These are phyloP conservation scores for Rhodotorula diobovata DNA, from an alignment of 768 basidiomycete species.

Conservation along the genomic window DNA sequence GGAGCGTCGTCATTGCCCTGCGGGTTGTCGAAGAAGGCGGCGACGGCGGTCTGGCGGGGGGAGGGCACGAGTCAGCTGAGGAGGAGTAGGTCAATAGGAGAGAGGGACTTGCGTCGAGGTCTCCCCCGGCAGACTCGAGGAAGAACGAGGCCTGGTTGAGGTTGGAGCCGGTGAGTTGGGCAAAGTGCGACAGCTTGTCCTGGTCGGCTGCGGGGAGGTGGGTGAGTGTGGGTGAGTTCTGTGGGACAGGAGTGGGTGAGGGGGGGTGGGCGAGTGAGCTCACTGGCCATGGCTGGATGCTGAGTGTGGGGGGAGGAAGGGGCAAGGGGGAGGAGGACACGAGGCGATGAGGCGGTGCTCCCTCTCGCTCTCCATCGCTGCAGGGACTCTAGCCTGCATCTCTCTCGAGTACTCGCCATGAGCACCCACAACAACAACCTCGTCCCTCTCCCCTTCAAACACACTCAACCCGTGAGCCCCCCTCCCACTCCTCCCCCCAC, in stretches of 20 bases:
- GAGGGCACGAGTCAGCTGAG: neutral
- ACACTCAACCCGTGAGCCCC: neutral
- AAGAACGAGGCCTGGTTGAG: slow-evolving; percentile 38
- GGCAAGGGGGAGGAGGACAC: neutral
- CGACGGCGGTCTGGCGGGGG: slow-evolving; percentile 27
- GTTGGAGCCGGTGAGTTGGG: slow-evolving; percentile 23
- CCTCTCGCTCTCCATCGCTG: neutral
- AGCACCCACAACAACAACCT: slow-evolving; percentile 15
- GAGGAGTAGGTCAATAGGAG: accelerated
- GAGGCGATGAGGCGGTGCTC: neutral
- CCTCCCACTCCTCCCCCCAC: neutral
- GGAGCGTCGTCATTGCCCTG: slow-evolving; percentile 20
- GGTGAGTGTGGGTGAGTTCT: neutral
- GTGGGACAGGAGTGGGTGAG: neutral
- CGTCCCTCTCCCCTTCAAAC: slow-evolving; percentile 15
- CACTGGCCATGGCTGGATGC: neutral
- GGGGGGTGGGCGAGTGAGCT: neutral
- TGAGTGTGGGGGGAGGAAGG: no score
- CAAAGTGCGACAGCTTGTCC: slow-evolving; percentile 16
- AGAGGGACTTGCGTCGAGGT: slow-evolving; percentile 32
- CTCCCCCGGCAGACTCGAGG: slow-evolving; percentile 36
- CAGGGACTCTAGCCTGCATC: no score
- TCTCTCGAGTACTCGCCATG: neutral
- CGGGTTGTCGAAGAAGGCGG: slow-evolving; percentile 32
- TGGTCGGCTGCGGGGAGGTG: slow-evolving; percentile 3